Evolutionary conservation across 805 yeast genomes (phyloP).

Genomic region (Ogataea naganishii): DNA sequence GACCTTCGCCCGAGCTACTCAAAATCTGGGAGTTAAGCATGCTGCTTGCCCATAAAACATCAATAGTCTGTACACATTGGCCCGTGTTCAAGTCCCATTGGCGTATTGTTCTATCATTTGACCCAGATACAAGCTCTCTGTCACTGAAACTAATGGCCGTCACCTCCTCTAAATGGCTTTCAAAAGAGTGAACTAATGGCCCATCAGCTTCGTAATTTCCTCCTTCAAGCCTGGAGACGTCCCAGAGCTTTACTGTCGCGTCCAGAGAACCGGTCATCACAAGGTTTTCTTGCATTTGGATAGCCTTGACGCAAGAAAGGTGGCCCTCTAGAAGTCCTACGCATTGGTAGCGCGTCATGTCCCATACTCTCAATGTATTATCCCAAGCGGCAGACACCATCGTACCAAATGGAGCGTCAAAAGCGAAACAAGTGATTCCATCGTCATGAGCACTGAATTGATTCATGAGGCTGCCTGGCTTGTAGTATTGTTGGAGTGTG

Average conservation of each 20-base stretch:
- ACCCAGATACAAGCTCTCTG: conserved; percentile 54
- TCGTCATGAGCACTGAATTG: conserved; percentile 44
- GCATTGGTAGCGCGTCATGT: conserved; percentile 47
- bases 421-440: conserved; percentile 49
- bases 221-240: conserved; percentile 24
- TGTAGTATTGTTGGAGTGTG: conserved; percentile 55
- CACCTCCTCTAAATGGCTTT: conserved; percentile 59
- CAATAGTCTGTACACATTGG: conserved; percentile 60
- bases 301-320: conserved; percentile 44
- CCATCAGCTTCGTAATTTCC: conserved; percentile 14
- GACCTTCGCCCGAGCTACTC: conserved; percentile 2
- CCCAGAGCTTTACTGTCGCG: conserved; percentile 58
- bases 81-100: conserved; percentile 70
- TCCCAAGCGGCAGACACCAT: conserved; percentile 74
- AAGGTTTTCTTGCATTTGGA: conserved; percentile 45
- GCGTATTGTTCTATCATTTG: conserved; percentile 61
- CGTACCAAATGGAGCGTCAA: conserved; percentile 68
- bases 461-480: conserved; percentile 46
- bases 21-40: conserved; percentile 17
- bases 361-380: conserved; percentile 79
- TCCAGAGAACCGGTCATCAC: conserved; percentile 54
- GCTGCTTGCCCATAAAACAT: conserved; percentile 52
- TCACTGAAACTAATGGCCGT: conserved; percentile 52
- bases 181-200: conserved; percentile 40
- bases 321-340: conserved; percentile 53